Conservation (phyloP, 78 protist genomes). For the Andalucia godoyi region DNA sequence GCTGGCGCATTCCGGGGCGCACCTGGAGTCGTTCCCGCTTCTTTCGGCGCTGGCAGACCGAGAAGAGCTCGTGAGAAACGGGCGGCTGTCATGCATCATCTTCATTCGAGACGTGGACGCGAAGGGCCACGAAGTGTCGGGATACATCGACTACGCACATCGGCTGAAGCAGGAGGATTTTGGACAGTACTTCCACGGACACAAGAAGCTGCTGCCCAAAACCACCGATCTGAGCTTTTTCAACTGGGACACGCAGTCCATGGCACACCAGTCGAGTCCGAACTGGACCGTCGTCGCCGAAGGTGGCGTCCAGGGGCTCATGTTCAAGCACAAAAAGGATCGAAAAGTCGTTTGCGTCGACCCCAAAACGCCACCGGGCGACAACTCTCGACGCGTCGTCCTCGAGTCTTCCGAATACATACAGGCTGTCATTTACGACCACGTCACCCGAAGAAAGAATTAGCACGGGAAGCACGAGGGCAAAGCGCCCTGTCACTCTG, state of each 20-base stretch:
- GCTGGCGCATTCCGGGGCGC: neutral
- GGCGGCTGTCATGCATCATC: conserved; percentile 61
- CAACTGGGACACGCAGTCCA: conserved; percentile 83
- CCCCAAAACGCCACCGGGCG: conserved; percentile 56
- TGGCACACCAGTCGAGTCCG: conserved; percentile 21
- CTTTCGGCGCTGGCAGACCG: conserved; percentile 55
- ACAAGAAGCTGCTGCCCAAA: conserved; percentile 52
- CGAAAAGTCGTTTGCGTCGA: conserved; percentile 71
- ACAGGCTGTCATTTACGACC: conserved; percentile 67
- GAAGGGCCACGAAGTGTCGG: conserved; percentile 73
- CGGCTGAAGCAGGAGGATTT: conserved; percentile 62
- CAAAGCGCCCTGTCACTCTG: too few relatives aligned
- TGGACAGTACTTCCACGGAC: conserved; percentile 41
- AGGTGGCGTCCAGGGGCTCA: conserved; percentile 58
- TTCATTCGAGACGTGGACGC: conserved; percentile 67
- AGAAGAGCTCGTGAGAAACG: conserved; percentile 59
- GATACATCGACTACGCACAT: conserved; percentile 80
- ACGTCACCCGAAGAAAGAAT: conserved; percentile 48
- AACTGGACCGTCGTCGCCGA: conserved; percentile 68
- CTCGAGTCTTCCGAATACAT: conserved; percentile 39
- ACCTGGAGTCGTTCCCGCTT: conserved; percentile 26
- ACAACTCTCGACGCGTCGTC: conserved; percentile 40
- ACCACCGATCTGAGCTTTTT: conserved; percentile 75
- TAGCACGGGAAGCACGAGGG: too few relatives aligned
- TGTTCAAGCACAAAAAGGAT: conserved; percentile 83